These are phyloP conservation scores for Ajuga chamaepitys DNA, from an alignment of 257 asterid genomes.

Conservation along the genomic window DNA sequence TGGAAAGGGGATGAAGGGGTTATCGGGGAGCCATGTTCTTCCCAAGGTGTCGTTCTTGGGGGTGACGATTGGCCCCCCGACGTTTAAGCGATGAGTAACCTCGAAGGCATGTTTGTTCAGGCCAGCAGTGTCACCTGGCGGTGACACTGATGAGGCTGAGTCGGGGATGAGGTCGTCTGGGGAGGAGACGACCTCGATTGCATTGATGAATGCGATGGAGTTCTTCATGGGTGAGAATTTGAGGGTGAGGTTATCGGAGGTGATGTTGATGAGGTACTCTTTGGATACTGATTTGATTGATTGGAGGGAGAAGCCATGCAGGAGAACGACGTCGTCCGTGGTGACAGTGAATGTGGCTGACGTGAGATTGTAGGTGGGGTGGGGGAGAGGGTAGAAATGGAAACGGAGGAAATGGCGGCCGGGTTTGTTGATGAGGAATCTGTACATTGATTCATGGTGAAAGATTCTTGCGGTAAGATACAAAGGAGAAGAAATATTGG, in stretches of 20 bases:
- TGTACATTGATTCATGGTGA: slow-evolving; percentile 47
- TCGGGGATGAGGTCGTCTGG: slow-evolving; percentile 57
- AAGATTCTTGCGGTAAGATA: slow-evolving; percentile 63
- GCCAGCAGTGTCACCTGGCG: slow-evolving; percentile 42
- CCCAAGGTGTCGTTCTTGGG: slow-evolving; percentile 65
- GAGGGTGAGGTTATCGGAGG: slow-evolving; percentile 56
- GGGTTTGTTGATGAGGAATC: slow-evolving; percentile 47
- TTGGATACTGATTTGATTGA: slow-evolving; percentile 32
- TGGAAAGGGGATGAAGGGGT: slow-evolving; percentile 39
- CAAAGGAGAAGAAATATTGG: slow-evolving; percentile 26
- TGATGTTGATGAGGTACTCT: slow-evolving; percentile 71
- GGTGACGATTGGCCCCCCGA: slow-evolving; percentile 69
- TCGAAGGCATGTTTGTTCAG: slow-evolving; percentile 41
- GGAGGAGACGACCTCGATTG: slow-evolving; percentile 78
- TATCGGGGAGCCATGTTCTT: slow-evolving; percentile 68
- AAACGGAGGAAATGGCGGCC: slow-evolving; percentile 77
- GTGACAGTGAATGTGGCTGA: slow-evolving; percentile 59
- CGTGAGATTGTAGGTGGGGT: slow-evolving; percentile 49
- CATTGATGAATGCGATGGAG: slow-evolving; percentile 70
- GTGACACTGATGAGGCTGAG: slow-evolving; percentile 50
- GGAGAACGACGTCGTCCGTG: slow-evolving; percentile 46
- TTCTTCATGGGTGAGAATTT: slow-evolving; percentile 68
- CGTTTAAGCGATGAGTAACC: slow-evolving; percentile 53
- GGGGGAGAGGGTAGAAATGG: slow-evolving; percentile 58
- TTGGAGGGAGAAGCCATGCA: slow-evolving; percentile 70